Evolutionary conservation across 139 green algal species (phyloP), one percentile per base, ranked within the genome.

Genomic region (Diplosphaera chodatii): DNA sequence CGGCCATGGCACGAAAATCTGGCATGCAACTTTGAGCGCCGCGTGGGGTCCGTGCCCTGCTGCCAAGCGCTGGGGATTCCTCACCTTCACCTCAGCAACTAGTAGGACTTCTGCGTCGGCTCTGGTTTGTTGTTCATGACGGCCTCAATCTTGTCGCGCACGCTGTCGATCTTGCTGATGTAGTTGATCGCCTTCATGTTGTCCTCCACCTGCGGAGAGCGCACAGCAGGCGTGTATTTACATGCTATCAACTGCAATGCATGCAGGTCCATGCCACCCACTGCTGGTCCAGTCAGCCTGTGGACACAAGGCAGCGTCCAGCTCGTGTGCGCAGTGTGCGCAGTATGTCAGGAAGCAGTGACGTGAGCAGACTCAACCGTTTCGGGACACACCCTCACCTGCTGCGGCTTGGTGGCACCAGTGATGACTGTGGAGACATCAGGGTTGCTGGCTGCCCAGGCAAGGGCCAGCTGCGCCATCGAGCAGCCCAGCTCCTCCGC

Each of bases 361-460:
- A n/a, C n/a, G n/a, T n/a, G n/a, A n/a, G n/a, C n/a, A n/a, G n/a
- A n/a, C n/a, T n/a, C n/a, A n/a, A n/a, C n/a, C n/a, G n/a, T n/a
- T n/a, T n/a, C n/a, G n/a, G 10, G 62, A 32, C 34, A 40, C 27
- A 25, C 63, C 29, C 66, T 13, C 32, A 90, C 79, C 78, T 94
- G 88, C 2, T 68, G 31, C 28, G 83, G 55, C 48, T 84, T 88
- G 28, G 82, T 93, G 5, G 85, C 74, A 13, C 91, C 91, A 5
- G 80, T 96, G 69, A 96, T 94, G 41, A 96, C 88, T 55, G 84
- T 91, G 18, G 72, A 85, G 31, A 96, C 91, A 30, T 86, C 63
- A 4, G 80, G 75, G 79, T 96, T 96, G 30, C 62, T 75, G 0
- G 78, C 74, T 66, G 85, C 93, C 90, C 90, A 97, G 15, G 89